Evolutionary conservation across 768 basidiomycete species (phyloP).

Genomic region (Daedaleopsis nitida): DNA sequence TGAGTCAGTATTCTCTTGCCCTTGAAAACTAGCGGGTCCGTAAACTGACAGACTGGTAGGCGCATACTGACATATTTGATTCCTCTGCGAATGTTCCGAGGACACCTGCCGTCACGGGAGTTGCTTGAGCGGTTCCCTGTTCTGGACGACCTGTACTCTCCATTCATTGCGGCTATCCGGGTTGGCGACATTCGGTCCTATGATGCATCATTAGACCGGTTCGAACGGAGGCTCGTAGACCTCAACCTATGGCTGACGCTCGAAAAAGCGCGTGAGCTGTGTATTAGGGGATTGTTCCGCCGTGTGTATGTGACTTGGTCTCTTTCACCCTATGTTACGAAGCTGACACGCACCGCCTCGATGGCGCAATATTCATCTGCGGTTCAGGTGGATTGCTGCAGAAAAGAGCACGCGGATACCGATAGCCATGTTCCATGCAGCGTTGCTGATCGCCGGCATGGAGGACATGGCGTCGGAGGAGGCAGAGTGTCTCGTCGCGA

Average conservation of each 20-base stretch:
- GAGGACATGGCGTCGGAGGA: conserved; percentile 69
- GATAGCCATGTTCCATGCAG: conserved; percentile 78
- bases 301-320: conserved; percentile 54
- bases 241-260: conserved; percentile 85
- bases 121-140: conserved; percentile 75
- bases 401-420: conserved; percentile 79
- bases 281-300: conserved; percentile 80
- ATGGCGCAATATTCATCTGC: not conserved
- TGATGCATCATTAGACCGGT: conserved; percentile 72
- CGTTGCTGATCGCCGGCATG: conserved; percentile 69
- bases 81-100: conserved; percentile 84
- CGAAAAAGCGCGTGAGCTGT: conserved; percentile 87
- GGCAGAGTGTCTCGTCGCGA: conserved; percentile 91
- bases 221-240: conserved; percentile 77
- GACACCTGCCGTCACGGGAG: conserved; percentile 76
- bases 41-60: conserved; percentile 42
- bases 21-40: not conserved
- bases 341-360: conserved; percentile 1
- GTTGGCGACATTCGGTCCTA: conserved; percentile 78
- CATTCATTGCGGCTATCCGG: conserved; percentile 81
- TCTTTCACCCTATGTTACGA: not conserved
- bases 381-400: conserved; percentile 73
- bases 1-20: conserved; percentile 57
- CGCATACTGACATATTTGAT: conserved; percentile 91
- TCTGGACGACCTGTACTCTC: conserved; percentile 70